These are phyloP conservation scores for Urochloa ruziziensis DNA, from an alignment of 176 grass and related monocot species.

Conservation along the genomic window DNA sequence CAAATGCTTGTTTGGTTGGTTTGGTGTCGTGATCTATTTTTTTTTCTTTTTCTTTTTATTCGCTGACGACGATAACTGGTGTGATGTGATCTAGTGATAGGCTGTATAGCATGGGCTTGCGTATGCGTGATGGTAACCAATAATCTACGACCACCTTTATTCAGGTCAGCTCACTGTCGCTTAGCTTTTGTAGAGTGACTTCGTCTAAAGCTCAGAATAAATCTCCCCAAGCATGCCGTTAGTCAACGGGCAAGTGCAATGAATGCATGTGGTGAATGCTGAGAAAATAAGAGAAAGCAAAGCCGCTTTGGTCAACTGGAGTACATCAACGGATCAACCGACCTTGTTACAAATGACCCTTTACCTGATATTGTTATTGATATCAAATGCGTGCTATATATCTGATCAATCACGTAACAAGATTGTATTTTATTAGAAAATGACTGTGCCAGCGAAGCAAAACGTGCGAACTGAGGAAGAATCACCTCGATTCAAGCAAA, in stretches of 20 bases:
- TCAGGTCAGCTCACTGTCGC: slow-evolving; percentile 23
- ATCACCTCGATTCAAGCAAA: background rate
- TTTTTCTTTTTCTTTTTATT: background rate
- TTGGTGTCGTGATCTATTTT: too few species aligned
- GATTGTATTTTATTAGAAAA: background rate
- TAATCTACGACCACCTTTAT: slow-evolving; percentile 20
- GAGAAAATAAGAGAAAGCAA: slow-evolving; percentile 6
- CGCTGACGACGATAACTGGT: background rate
- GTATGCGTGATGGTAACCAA: slow-evolving; percentile 27
- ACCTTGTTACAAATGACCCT: background rate
- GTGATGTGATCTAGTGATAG: background rate
- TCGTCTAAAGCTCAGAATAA: background rate
- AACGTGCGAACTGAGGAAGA: background rate
- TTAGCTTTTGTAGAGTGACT: slow-evolving; percentile 12
- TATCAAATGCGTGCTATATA: slow-evolving; percentile 11
- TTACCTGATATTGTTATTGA: background rate
- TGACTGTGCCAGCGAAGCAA: background rate
- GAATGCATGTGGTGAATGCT: slow-evolving; percentile 33
- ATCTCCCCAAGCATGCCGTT: background rate
- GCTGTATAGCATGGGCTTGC: slow-evolving; percentile 1
- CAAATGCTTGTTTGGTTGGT: background rate
- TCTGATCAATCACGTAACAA: background rate
- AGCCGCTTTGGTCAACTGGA: background rate
- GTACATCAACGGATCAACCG: background rate
- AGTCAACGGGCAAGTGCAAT: slow-evolving; percentile 35